Evolutionary conservation across 169 alveolate species (phyloP).

Genomic region (Plasmodium billcollinsi): DNA sequence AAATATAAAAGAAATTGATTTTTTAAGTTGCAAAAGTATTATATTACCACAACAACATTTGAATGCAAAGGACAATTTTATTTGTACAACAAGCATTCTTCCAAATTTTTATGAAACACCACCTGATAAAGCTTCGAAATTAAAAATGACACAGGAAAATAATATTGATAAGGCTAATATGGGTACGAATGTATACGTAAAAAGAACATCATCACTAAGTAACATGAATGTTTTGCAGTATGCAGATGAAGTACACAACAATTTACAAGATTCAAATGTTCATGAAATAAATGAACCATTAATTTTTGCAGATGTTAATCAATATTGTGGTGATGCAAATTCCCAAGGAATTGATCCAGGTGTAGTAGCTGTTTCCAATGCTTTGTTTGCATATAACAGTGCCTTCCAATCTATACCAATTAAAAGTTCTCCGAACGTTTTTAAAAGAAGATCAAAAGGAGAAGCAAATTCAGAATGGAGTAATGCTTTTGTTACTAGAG

Average conservation of each 20-base stretch:
- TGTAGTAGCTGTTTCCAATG: slow-evolving; percentile 82
- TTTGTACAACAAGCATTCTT: slow-evolving; percentile 29
- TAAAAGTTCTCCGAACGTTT: slow-evolving; percentile 76
- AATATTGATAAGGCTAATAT: slow-evolving; percentile 27
- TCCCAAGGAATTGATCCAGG: slow-evolving; percentile 81
- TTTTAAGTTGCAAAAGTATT: slow-evolving; percentile 40
- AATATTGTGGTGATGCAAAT: slow-evolving; percentile 62
- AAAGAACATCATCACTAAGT: slow-evolving; percentile 5
- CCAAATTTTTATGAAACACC: slow-evolving; percentile 38
- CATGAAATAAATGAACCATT: slow-evolving; percentile 31
- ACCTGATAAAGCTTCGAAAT: slow-evolving; percentile 5
- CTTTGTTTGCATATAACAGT: slow-evolving; percentile 77
- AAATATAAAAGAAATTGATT: slow-evolving; percentile 40
- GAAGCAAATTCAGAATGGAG: slow-evolving; percentile 89
- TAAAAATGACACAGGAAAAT: slow-evolving; percentile 39
- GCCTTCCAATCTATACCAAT: slow-evolving; percentile 81
- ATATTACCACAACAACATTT: slow-evolving; percentile 29
- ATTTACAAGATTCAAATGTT: background rate
- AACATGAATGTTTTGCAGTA: slow-evolving; percentile 15
- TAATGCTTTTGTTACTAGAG: slow-evolving; percentile 84
- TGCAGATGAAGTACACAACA: slow-evolving; percentile 8
- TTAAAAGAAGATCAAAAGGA: slow-evolving; percentile 85
- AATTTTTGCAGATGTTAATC: slow-evolving; percentile 34
- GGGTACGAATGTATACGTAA: slow-evolving; percentile 22
- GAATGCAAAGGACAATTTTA: slow-evolving; percentile 20